Evolutionary conservation across 305 asterid species (phyloP), one percentile per base, ranked within the genome.

Genomic region (Rubia peregrina): DNA sequence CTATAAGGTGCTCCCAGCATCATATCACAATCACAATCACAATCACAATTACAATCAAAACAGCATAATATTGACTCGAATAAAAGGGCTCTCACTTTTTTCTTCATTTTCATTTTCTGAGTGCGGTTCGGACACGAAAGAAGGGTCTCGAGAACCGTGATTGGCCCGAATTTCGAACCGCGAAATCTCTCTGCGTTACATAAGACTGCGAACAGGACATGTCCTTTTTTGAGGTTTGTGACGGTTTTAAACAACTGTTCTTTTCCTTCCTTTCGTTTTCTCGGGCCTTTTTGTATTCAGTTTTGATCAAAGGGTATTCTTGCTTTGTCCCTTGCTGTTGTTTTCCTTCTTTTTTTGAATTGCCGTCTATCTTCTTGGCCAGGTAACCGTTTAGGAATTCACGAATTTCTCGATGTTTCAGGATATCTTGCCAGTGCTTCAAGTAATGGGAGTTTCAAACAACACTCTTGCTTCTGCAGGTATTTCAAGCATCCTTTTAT

Each of bases 211-310:
- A 51, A 57, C 36, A 22, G 3, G 44, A 68, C 74, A 89, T 89
- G 96, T 85, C 91, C 67, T 80, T 80, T 77, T 19, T 79, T 14
- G 86, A 87, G 96, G 96, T 87, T 74, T 73, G 80, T 77, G 46
- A 77, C n/a, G 30, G 17, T 53, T 9, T 26, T 49, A 30, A 26
- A 24, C 19, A 6, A 40, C 67, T 63, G 43, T 33, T 9, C 48
- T 68, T n/a, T 51, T 68, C 38, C 14, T 24, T 40, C 38, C 19
- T 12, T 11, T 68, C 11, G 12, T 30, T 71, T 53, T 53, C 77
- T 11, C 19, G 56, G 8, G 0, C 0, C 9, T 61, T 33, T 17
- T 3, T 14, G 33, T 36, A 30, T 21, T 17, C 40, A 30, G 14
- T 46, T 33, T 46, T 46, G 53, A 46, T 46, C 53, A 5, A 16